A percentile compares a stretch with the other conserved stretches of the same genome.
These are phyloP conservation scores for Fusarium sp. DNA, from an alignment of 2,329 filamentous ascomycete species.

Conservation along the genomic window DNA sequence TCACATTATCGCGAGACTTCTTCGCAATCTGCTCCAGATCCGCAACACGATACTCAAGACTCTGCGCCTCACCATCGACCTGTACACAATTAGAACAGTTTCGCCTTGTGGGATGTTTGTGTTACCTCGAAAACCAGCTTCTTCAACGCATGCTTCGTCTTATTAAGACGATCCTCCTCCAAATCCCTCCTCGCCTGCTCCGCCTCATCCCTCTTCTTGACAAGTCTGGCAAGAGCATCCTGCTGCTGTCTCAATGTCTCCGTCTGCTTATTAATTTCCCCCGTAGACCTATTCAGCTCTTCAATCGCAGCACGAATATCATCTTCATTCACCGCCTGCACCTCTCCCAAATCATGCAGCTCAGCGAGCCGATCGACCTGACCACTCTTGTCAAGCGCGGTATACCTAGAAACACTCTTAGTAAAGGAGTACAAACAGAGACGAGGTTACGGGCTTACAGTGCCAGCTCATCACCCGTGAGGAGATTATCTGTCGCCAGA, in stretches of 20 bases:
- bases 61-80: constrained; percentile 62
- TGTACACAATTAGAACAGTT: constrained; percentile 39
- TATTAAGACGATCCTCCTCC: constrained; percentile 46
- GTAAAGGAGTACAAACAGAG: not conserved
- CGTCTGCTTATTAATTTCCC: constrained; percentile 72
- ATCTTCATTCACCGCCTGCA: constrained; percentile 66
- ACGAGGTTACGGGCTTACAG: constrained; percentile 55
- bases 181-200: constrained; percentile 47
- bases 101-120: not conserved
- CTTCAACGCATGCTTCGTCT: constrained; percentile 54
- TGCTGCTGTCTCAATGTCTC: constrained; percentile 71
- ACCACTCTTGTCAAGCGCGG: constrained; percentile 60
- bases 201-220: constrained; percentile 54
- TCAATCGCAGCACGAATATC: constrained; percentile 71
- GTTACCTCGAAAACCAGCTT: constrained; percentile 57
- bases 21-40: constrained; percentile 65
- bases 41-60: constrained; percentile 58
- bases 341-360: constrained; percentile 58
- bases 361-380: constrained; percentile 60
- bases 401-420: constrained; percentile 56
- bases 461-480: constrained; percentile 65
- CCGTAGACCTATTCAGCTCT: constrained; percentile 73
- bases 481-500: constrained; percentile 62
- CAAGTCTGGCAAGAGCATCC: constrained; percentile 65
- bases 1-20: constrained; percentile 58